Base-by-base conservation (phyloP, 106 monocot genomes). In the Allium cepa region DNA sequence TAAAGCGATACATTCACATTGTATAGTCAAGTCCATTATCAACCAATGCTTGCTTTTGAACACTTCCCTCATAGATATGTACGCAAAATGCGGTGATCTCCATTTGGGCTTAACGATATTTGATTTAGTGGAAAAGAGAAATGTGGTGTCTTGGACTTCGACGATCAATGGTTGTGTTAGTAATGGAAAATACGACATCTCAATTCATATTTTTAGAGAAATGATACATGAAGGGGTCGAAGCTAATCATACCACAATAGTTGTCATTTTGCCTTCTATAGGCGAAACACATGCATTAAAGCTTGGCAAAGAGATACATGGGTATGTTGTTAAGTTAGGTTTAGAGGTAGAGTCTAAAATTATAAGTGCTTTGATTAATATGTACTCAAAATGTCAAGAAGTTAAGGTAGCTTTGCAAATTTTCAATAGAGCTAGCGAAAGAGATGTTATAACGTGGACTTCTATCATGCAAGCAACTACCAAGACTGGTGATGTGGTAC, bases 241-340 rank as follows among this genome's bases (percentile, higher is more conserved):
- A 56, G 74, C 78, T 14, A 75, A 70, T 53, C 56, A 78, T 15
- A 80, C 76, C 8, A 84, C 80, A 3, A 12, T 80, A 11, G 49
- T 84, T 53, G 10, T 80, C 2, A 49, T 69, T 52, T 66, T 84
- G 15, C 73, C 62, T 8, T 73, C 70, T 26, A 76, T 79, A 47
- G 61, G 79, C 7, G 59, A 50, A 10, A 62, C 52, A 22, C 87
- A 80, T 18, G 83, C 82, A 26, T 72, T 85, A 62, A 76, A 64
- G 62, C 81, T 55, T n/a, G 92, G 87, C 7, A 85, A 77, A 46
- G 88, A 88, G 49, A 60, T 92, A 59, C 92, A 80, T 50, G 73
- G 79, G 0, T 73, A 70, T 68, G 57, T 47, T 17, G 26, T 80
- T 6, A 69, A 66, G 49, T 72, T 62, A 50, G 77, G 70, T 4